Evolutionary conservation across 1,284 basidiomycete genomes (phyloP), one percentile per base, ranked within the genome.

Genomic region (Ceratobasidium sp.): DNA sequence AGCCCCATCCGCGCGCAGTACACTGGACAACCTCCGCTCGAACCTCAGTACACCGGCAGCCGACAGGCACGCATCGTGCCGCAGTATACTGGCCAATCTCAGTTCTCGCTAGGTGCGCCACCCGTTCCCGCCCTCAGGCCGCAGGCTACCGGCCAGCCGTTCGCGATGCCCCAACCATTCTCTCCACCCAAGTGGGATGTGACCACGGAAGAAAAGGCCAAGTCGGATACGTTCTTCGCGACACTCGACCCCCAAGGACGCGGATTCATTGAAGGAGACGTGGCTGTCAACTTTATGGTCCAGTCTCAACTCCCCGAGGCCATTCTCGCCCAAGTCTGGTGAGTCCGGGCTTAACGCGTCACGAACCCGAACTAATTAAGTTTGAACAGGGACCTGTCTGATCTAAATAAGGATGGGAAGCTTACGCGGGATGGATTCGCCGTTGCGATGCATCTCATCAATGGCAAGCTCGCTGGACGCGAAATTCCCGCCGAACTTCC

Each of bases 281-380:
- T 94, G 26, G 98, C 96, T 3, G 98, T 98, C 0, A 95, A 95
- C 4, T 99, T 99, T 82, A 94, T 99, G 91, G 83, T 98, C 75
- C 91, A 96, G 81, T 97, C 95, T 64, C 92, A 95, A 74, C 84
- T 99, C 49, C 87, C 91, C 4, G 94, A 95, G 76, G 89, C 91
- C 21, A 86, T 89, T 21, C 86, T 99, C 30, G 98, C 98, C 18
- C 92, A 90, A 78, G 86, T 99, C 69, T 99, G 98, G 97, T 96
- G 78, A 73, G 91, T 77, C 0, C 8, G 23, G 16, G 78, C 16
- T 23, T 41, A 57, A 23, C 35, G 2, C 23, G 18, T 30, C 32
- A 16, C 38, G 4, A 13, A 21, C 18, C 64, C 61, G 8, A 16
- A 55, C 46, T 23, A 26, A 57, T 21, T 44, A 28, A n/a, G 49